Conservation (phyloP, 371 early-diverging fungal genomes). For the Mortierella sp. region DNA sequence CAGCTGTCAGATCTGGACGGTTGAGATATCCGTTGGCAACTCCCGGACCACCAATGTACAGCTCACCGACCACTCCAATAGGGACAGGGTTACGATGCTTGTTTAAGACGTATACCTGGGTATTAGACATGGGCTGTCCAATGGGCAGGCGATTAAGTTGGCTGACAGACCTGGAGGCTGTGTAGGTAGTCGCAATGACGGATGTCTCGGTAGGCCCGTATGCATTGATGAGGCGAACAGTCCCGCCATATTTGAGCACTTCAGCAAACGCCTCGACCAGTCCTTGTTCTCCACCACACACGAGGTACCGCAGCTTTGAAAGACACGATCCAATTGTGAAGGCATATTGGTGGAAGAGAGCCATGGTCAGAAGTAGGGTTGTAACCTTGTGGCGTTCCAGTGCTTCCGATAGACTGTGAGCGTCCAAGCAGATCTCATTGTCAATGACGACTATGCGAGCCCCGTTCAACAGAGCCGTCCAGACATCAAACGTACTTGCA, state of each 20-base stretch:
- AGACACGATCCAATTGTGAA: too few relatives aligned
- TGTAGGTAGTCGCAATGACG: background rate
- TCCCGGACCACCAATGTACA: conserved; percentile 36
- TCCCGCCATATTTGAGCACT: background rate
- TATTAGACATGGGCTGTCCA: background rate
- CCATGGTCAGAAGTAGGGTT: too few relatives aligned
- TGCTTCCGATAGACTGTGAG: too few relatives aligned
- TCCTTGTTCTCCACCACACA: too few relatives aligned
- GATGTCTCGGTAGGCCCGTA: conserved; percentile 51
- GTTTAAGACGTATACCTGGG: background rate
- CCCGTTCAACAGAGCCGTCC: too few relatives aligned
- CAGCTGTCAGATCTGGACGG: conserved; percentile 24
- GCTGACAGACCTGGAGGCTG: background rate
- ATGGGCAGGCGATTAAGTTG: background rate
- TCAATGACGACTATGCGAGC: too few relatives aligned
- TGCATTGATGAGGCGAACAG: background rate
- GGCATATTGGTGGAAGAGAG: too few relatives aligned
- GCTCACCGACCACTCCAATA: conserved; percentile 1
- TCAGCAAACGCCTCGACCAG: too few relatives aligned
- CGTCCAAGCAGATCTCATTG: too few relatives aligned
- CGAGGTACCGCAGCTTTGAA: too few relatives aligned
- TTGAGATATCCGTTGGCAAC: conserved; percentile 39
- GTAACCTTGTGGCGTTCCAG: too few relatives aligned
- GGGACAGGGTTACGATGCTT: background rate
- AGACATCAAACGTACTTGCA: too few relatives aligned